A percentile compares a stretch with the other conserved stretches of the same genome.
Conservation (phyloP, 345 rosid species). For the Dipteronia sinensis region DNA sequence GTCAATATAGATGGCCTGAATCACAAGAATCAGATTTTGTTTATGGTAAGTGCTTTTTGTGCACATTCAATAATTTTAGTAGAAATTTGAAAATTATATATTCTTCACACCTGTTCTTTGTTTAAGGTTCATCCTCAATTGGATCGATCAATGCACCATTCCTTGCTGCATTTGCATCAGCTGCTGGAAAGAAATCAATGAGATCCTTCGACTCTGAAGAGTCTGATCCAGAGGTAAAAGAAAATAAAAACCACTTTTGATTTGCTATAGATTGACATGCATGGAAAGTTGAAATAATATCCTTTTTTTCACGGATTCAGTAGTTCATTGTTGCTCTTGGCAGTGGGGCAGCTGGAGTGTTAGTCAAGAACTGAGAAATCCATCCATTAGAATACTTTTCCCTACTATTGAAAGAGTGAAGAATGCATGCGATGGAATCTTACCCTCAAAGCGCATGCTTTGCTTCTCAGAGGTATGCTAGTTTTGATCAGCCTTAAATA, state of each 20-base stretch:
- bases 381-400: conserved; percentile 70
- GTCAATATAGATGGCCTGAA: conserved; percentile 85
- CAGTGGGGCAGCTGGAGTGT: conserved; percentile 99
- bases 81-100: background rate
- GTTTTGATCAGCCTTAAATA: background rate
- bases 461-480: conserved; percentile 84
- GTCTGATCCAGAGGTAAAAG: conserved; percentile 95
- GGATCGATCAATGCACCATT: conserved; percentile 75
- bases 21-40: conserved; percentile 73
- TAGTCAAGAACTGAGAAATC: conserved; percentile 72
- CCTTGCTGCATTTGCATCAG: conserved; percentile 79
- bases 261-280: conserved; percentile 10
- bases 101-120: conserved; percentile 19
- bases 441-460: conserved; percentile 67
- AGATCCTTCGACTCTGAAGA: conserved; percentile 71
- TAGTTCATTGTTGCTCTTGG: conserved; percentile 24
- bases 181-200: conserved; percentile 71
- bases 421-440: conserved; percentile 62
- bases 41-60: conserved; percentile 56
- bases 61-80: conserved; percentile 7
- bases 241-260: conserved; percentile 17
- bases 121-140: conserved; percentile 77
- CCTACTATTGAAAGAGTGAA: conserved; percentile 86
- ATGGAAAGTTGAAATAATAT: conserved; percentile 17
- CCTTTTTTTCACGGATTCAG: background rate